These are phyloP conservation scores for Planoprotostelium fungivorum DNA, from an alignment of 78 protist species.

Conservation along the genomic window DNA sequence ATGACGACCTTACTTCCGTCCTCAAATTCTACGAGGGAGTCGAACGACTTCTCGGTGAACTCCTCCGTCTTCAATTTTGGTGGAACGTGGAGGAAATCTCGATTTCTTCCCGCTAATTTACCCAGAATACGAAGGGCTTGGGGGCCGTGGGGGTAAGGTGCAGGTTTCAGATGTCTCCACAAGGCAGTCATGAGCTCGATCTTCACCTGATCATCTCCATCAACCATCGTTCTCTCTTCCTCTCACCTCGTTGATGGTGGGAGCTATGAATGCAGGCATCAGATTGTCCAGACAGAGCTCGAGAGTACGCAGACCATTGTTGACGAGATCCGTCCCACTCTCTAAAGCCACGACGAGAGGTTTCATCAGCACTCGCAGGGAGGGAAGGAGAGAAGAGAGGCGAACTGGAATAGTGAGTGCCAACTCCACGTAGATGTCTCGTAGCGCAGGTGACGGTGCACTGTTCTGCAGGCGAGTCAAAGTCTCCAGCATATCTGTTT, in stretches of 20 bases:
- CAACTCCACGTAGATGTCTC: slow-evolving; percentile 81
- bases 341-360: slow-evolving; percentile 78
- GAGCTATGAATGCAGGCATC: slow-evolving; percentile 66
- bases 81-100: slow-evolving; percentile 18
- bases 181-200: slow-evolving; percentile 22
- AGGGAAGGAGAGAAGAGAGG: slow-evolving; percentile 70
- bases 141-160: slow-evolving; percentile 60
- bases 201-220: slow-evolving; percentile 3
- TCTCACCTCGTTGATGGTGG: slow-evolving; percentile 22
- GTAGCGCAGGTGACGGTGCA: slow-evolving; percentile 15
- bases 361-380: slow-evolving; percentile 63
- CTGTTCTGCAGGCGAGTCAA: slow-evolving; percentile 40
- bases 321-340: slow-evolving; percentile 17
- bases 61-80: neutral
- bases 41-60: neutral
- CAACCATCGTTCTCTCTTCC: neutral
- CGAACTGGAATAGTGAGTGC: slow-evolving; percentile 85
- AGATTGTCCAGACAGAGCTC: slow-evolving; percentile 78
- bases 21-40: neutral
- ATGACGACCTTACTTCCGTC: neutral
- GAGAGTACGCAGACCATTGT: slow-evolving; percentile 67
- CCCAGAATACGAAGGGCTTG: slow-evolving; percentile 85
- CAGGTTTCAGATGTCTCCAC: slow-evolving; percentile 56
- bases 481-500: slow-evolving; percentile 43
- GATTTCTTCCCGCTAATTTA: slow-evolving; percentile 91